Evolutionary conservation across 352 stramenopile species (phyloP).

Genomic region (Thalassiosira livingstoniorum): DNA sequence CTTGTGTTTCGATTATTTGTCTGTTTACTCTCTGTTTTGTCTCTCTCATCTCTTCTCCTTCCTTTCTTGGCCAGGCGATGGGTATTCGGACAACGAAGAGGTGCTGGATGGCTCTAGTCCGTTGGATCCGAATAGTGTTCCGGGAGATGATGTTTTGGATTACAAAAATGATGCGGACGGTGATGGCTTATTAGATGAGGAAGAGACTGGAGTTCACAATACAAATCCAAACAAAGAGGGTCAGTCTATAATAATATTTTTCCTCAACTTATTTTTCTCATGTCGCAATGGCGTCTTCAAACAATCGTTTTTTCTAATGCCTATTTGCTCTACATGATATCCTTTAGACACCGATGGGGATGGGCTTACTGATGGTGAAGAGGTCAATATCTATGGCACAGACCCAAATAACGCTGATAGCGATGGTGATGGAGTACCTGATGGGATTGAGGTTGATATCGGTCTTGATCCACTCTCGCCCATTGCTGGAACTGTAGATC

Average conservation of each 20-base stretch:
- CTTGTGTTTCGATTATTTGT: neutral
- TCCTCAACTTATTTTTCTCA: no score
- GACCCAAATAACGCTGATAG: slow-evolving; percentile 15
- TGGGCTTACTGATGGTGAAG: slow-evolving; percentile 23
- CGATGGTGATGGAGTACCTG: slow-evolving; percentile 24
- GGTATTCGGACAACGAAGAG: slow-evolving; percentile 14
- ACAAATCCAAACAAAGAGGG: no score
- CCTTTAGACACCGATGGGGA: slow-evolving; percentile 44
- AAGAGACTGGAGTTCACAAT: no score
- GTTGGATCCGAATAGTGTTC: no score
- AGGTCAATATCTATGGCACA: slow-evolving; percentile 8
- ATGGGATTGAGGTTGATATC: slow-evolving; percentile 17
- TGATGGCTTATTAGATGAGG: no score
- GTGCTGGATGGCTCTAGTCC: slow-evolving; percentile 9
- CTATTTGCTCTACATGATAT: no score
- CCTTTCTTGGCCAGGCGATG: no score
- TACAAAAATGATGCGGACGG: slow-evolving; percentile 1
- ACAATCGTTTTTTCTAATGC: no score
- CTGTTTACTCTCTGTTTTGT: no score
- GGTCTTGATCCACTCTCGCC: slow-evolving; percentile 28
- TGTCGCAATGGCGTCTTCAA: no score
- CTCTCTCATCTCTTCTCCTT: no score
- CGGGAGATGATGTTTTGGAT: slow-evolving; percentile 5
- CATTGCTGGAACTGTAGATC: neutral
- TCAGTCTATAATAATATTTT: no score